Evolutionary conservation across 352 stramenopile genomes (phyloP), one percentile per base, ranked within the genome.

Genomic region (Pythium brassicae): DNA sequence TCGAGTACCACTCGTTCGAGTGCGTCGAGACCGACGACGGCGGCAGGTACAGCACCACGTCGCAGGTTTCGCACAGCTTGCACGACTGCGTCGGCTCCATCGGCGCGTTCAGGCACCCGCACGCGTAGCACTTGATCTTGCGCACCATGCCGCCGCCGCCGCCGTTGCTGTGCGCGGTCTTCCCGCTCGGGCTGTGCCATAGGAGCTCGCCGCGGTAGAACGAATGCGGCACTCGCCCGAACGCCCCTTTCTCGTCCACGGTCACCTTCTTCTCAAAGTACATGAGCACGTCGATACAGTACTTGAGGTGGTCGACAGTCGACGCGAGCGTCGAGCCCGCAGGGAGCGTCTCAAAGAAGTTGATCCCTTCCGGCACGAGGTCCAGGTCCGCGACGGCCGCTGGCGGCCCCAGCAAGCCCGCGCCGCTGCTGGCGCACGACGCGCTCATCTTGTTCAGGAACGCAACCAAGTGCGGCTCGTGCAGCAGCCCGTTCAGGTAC

Each of bases 201-300:
- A 90, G 61, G 2, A 92, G 57, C 53, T 95, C 83, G 2, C 85
- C 85, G 20, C 85, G 83, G 44, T 75, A 85, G 37, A 95, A 91
- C 23, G 83, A 89, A 29, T 86, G 65, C 9, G 85, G 85, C 0
- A 95, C 70, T 14, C 77, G 77, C 20, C 78, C 75, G 54, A 93
- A 90, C 2, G 88, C 53, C 9, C 71, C 71, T 49, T 76, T 72
- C 55, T 88, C 75, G 14, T 78, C 79, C 23, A 90, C 45, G 5
- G 82, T 92, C 11, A 92, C 80, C 44, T 92, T 80, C 53, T 95
- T 95, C 54, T 95, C 85, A 51, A 95, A 92, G 49, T 91, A 92
- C 29, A 93, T 74, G 22, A 95, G 69, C 32, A 93, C 83, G 52
- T 95, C 85, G 15, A 93, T 65, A 42, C 76, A 89, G 43, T 89